A percentile compares a stretch with the other conserved stretches of the same genome.
These are phyloP conservation scores for Rhynchospora breviuscula DNA, from an alignment of 176 grass and related monocot species.

Conservation along the genomic window DNA sequence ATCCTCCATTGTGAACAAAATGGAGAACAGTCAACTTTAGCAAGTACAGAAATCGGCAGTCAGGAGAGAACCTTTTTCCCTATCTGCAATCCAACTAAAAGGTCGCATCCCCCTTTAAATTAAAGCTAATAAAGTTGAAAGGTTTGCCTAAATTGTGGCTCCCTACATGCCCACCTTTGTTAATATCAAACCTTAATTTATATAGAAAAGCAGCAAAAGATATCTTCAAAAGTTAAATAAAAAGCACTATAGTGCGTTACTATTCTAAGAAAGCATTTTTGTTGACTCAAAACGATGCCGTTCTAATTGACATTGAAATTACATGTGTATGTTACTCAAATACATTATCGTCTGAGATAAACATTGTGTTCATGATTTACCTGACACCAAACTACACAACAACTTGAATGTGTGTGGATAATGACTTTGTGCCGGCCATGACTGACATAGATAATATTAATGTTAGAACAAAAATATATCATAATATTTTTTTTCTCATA, in stretches of 20 bases:
- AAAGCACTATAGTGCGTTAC: neutral
- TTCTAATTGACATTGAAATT: neutral
- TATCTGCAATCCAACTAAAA: slow-evolving; percentile 21
- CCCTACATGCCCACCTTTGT: slow-evolving; percentile 15
- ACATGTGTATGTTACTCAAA: neutral
- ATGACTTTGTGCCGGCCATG: neutral
- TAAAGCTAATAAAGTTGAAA: slow-evolving; percentile 19
- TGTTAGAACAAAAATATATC: neutral
- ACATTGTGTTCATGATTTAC: neutral
- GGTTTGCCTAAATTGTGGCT: slow-evolving; percentile 5
- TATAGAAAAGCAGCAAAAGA: too few relatives aligned
- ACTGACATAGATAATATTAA: neutral
- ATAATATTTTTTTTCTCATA: neutral
- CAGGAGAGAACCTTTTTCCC: neutral
- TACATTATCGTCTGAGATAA: neutral
- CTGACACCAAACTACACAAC: neutral
- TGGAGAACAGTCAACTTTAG: neutral
- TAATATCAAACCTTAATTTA: neutral
- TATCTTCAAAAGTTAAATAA: neutral
- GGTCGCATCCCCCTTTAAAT: neutral
- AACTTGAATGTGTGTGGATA: neutral
- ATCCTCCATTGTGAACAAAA: neutral
- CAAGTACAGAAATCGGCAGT: neutral
- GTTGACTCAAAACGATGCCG: neutral
- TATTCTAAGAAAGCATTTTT: slow-evolving; percentile 3